A percentile compares a stretch with the other conserved stretches of the same genome.
Conservation (phyloP, 1,139 yeast genomes). For the Pneumocystis wakefieldiae region DNA sequence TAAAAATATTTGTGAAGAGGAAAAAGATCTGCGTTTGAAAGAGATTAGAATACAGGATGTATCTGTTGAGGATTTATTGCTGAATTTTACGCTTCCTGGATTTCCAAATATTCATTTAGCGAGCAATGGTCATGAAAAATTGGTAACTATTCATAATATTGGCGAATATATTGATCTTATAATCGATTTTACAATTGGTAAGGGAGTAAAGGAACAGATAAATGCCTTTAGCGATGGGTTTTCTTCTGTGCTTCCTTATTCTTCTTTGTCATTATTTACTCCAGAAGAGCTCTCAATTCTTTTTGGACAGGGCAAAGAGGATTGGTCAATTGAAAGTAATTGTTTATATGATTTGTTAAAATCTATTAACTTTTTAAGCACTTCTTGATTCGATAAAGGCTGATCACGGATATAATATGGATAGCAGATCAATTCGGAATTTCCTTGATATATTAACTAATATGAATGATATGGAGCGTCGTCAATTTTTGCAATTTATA, state of each 20-base stretch:
- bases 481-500: conserved; percentile 68
- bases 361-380: conserved; percentile 22
- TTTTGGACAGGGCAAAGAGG: conserved; percentile 67
- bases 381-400: conserved; percentile 53
- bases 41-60: conserved; percentile 29
- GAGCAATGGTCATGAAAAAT: conserved; percentile 38
- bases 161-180: conserved; percentile 44
- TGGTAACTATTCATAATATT: conserved; percentile 41
- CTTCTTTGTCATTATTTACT: conserved; percentile 54
- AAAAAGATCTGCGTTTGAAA: conserved; percentile 14
- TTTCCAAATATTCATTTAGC: conserved; percentile 44
- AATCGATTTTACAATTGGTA: conserved; percentile 44
- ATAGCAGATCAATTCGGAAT: conserved; percentile 47
- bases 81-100: conserved; percentile 70
- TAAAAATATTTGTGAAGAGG: conserved; percentile 12
- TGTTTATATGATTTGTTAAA: conserved; percentile 19
- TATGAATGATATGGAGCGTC: conserved; percentile 41
- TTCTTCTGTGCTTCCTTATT: conserved; percentile 67
- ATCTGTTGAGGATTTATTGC: conserved; percentile 38
- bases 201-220: conserved; percentile 53
- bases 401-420: conserved; percentile 77
- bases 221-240: conserved; percentile 67
- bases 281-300: conserved; percentile 57
- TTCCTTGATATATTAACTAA: conserved; percentile 45
- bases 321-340: conserved; percentile 47